Evolutionary conservation across 345 rosid species (phyloP), one percentile per base, ranked within the genome.

Genomic region (Bretschneidera sinensis): DNA sequence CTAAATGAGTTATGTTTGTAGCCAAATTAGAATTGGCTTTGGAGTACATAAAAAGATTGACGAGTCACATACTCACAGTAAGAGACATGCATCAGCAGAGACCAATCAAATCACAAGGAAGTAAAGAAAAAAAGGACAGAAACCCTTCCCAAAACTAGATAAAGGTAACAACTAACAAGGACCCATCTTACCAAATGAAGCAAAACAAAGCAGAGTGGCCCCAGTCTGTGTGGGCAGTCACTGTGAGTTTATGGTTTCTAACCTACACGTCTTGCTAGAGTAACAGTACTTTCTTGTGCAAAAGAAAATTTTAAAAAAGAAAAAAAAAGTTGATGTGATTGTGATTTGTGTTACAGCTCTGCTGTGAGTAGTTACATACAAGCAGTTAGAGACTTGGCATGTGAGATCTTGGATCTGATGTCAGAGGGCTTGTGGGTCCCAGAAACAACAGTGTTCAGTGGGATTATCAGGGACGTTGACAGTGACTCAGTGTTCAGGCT

Each of bases 401-500:
- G 89, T 73, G 85, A 77, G 70, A 76, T 87, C 20, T 77, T 89
- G 69, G 89, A 89, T 56, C 79, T 82, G 50, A 64, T 77, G 71
- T 89, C 87, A 17, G 91, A 87, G 72, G 98, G 92, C 7, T 62
- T 92, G 66, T 19, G 77, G 79, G 71, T 82, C 71, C 70, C 68
- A 3, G 77, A 82, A 25, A 62, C 72, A 21, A 59, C 81, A 5
- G 71, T 60, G 34, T 84, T 90, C 50, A 85, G 96, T 47, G 71
- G 72, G 67, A 61, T 92, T 57, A 78, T 92, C 78, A 75, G 70
- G 61, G 83, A 78, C 76, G 80, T 65, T 23, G 85, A 84, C 19
- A 83, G 77, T 28, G 97, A 92, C 71, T 87, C 89, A 0, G 59
- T 83, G 43, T 62, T 92, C 57, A 80, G 97, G 70, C 72, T 92